These are phyloP conservation scores for Perkinsus chesapeaki DNA, from an alignment of 169 alveolate genomes.

Conservation along the genomic window DNA sequence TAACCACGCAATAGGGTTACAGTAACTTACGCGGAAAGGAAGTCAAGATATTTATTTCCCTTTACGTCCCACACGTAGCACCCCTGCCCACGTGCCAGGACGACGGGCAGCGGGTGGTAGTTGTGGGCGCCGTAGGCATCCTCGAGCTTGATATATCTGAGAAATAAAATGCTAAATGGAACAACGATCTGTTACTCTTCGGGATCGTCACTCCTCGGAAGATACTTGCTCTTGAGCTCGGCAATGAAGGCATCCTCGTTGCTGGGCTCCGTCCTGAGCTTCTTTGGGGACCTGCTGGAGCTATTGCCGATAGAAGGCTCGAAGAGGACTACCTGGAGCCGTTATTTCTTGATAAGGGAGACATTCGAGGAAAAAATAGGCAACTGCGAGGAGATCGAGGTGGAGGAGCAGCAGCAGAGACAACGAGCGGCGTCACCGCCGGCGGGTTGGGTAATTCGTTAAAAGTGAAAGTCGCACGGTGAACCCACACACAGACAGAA, in stretches of 20 bases:
- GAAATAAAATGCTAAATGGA: neutral
- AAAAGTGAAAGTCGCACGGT: too few species aligned
- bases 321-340: neutral
- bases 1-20: constrained; percentile 7
- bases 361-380: too few species aligned
- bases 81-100: constrained; percentile 64
- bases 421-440: too few species aligned
- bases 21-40: constrained; percentile 74
- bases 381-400: too few species aligned
- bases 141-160: constrained; percentile 42
- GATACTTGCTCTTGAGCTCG: neutral
- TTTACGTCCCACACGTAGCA: constrained; percentile 46
- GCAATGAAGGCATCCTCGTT: neutral
- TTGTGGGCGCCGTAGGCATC: constrained; percentile 69
- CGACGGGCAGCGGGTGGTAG: constrained; percentile 82
- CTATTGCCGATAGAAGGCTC: neutral
- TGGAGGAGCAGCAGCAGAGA: too few species aligned
- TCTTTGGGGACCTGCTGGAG: neutral
- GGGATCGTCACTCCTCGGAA: neutral
- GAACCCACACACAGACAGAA: neutral
- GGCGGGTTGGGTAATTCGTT: too few species aligned
- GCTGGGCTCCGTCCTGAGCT: neutral
- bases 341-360: neutral
- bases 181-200: neutral
- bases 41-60: constrained; percentile 77